Percentiles rank a stretch among this genome's conserved stretches.
Evolutionary conservation across 176 grass and related monocot species (phyloP).

Genomic region (Ensete glaucum): DNA sequence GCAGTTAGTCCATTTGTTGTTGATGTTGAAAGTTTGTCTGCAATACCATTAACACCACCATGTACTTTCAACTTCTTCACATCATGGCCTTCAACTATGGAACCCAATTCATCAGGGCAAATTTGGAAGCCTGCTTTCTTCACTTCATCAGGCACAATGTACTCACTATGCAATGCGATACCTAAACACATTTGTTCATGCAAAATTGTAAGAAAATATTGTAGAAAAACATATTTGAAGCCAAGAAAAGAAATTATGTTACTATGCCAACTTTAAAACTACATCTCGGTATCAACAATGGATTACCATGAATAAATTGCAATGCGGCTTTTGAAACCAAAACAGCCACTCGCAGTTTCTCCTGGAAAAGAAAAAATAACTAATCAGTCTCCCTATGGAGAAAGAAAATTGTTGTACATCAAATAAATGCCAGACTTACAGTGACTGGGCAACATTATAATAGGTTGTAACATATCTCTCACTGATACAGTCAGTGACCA

Average conservation of each 20-base stretch:
- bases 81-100: constrained; percentile 5
- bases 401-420: not conserved
- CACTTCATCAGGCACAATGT: constrained; percentile 9
- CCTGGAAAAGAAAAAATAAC: not conserved
- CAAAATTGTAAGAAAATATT: not conserved
- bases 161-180: not conserved
- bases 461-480: too few relatives aligned
- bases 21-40: constrained; percentile 4
- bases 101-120: constrained; percentile 11
- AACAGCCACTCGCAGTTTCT: constrained; percentile 9
- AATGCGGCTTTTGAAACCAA: constrained; percentile 13
- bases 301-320: constrained; percentile 6
- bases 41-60: constrained; percentile 6
- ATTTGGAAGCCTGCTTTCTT: constrained; percentile 7
- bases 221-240: not conserved
- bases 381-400: not conserved
- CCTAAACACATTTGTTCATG: not conserved
- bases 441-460: not conserved
- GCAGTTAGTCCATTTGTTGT: constrained; percentile 4
- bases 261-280: not conserved
- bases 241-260: not conserved
- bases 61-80: constrained; percentile 9
- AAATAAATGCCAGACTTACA: not conserved
- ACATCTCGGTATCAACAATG: not conserved
- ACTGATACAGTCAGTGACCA: not conserved